Evolutionary conservation across 306 rosid genomes (phyloP), one percentile per base, ranked within the genome.

Genomic region (Prinsepia uniflora): DNA sequence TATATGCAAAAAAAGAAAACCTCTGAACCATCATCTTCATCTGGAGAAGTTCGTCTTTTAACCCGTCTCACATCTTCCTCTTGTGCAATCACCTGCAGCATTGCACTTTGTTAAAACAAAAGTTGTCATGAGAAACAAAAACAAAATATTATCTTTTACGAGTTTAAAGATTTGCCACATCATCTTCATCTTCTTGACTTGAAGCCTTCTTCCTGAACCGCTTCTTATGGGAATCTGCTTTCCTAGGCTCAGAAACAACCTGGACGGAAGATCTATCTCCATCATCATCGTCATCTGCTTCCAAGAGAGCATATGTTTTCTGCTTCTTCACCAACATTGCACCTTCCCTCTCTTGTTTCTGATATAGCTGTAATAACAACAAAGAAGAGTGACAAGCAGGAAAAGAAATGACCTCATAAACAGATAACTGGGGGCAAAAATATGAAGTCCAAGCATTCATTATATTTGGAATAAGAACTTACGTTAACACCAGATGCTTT

Each of bases 341-440:
- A 68, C 95, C 97, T 75, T 89, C 97, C 81, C 87, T 86, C 80
- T 91, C 99, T 79, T 94, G 95, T 72, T 81, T 84, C 75, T 89
- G 91, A 81, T 91, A 94, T 70, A 60, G 79, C 98, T 93, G 85
- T 79, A 55, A 72, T 3, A 76, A 81, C 49, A 71, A 50, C 64
- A 40, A 66, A 54, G 0, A 73, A 64, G 56, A 65, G 70, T 24
- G 54, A 74, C 68, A 74, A 49, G 11, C 72, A 66, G 53, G 7
- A 72, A 47, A 30, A 76, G 8, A 45, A 36, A 42, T 18, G 66
- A 61, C 20, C 73, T 24, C 6, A 14, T 49, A 24, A 17, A 60
- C 15, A 40, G 41, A 18, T 36, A 70, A 71, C 41, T 22, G 12
- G 70, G 10, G 47, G 48, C 63, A 17, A 20, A 62, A 43, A 42